Percentiles rank a stretch among this genome's conserved stretches.
Evolutionary conservation across 2,329 filamentous ascomycete species (phyloP).

Genomic region (Immersiporthe knoxdaviesiana): DNA sequence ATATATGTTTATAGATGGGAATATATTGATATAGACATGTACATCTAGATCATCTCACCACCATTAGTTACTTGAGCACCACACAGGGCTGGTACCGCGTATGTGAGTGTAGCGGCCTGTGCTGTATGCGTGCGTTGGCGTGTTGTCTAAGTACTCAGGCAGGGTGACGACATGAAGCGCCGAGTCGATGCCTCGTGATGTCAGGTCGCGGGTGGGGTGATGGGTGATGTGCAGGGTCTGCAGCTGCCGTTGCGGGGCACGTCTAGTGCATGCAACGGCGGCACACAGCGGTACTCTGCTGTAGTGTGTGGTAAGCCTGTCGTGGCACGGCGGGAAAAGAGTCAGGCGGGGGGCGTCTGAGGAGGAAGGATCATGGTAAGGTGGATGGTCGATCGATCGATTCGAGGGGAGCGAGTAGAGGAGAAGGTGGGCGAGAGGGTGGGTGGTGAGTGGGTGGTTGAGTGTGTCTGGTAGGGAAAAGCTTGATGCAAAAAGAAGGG

Average conservation of each 20-base stretch:
- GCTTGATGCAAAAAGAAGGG: too few species aligned
- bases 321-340: not conserved
- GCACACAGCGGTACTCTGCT: not conserved
- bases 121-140: not conserved
- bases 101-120: not conserved
- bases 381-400: not conserved
- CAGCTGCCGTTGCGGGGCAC: not conserved
- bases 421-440: too few species aligned
- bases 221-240: constrained; percentile 12
- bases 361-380: not conserved
- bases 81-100: not conserved
- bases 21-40: not conserved
- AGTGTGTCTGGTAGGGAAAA: too few species aligned
- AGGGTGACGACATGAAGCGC: constrained; percentile 28
- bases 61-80: not conserved
- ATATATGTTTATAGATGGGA: not conserved
- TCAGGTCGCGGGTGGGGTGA: constrained; percentile 19
- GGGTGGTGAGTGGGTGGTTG: too few species aligned
- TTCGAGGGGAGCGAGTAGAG: not conserved
- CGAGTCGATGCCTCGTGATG: constrained; percentile 11
- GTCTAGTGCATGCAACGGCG: not conserved
- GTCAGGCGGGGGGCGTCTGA: not conserved
- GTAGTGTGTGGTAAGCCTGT: too few species aligned
- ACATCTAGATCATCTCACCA: not conserved
- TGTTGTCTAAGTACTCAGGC: constrained; percentile 3